A percentile compares a stretch with the other conserved stretches of the same genome.
phyloP scores from a whole-genome alignment of 2,329 filamentous ascomycete genomes.

The Stachybotrys elegans region DNA sequence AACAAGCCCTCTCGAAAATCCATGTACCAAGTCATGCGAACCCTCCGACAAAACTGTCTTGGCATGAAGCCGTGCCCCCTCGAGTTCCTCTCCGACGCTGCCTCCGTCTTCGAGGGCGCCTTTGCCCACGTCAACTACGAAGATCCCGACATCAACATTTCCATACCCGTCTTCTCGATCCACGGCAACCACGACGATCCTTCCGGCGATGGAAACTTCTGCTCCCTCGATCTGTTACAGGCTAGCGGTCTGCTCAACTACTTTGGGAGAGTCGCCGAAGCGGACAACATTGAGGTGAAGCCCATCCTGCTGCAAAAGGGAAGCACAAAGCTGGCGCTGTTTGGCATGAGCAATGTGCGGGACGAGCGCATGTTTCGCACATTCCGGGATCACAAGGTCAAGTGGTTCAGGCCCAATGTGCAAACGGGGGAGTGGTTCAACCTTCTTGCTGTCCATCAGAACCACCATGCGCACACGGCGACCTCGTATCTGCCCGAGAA shows the following conservation, averaged over 20 bases:
- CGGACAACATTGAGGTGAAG: conserved; percentile 92
- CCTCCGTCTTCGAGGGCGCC: conserved; percentile 81
- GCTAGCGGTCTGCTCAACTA: conserved; percentile 92
- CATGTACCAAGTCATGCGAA: conserved; percentile 96
- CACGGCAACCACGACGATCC: conserved; percentile 98
- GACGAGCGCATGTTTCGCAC: conserved; percentile 93
- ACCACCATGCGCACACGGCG: conserved; percentile 85
- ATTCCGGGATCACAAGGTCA: conserved; percentile 88
- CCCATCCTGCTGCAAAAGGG: conserved; percentile 93
- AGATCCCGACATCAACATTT: conserved; percentile 93
- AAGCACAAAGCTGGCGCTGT: conserved; percentile 84
- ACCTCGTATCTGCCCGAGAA: conserved; percentile 94
- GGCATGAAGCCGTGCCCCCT: conserved; percentile 94
- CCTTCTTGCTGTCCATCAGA: conserved; percentile 90
- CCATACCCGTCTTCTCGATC: conserved; percentile 96
- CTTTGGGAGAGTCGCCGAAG: conserved; percentile 85
- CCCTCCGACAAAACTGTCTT: conserved; percentile 85
- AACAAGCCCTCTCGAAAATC: conserved; percentile 95
- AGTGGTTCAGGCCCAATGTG: conserved; percentile 78
- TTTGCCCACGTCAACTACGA: conserved; percentile 98
- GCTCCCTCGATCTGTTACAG: conserved; percentile 85
- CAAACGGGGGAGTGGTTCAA: conserved; percentile 94
- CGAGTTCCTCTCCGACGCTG: conserved; percentile 89
- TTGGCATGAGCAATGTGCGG: conserved; percentile 91
- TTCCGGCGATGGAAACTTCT: conserved; percentile 89